Evolutionary conservation across 2,329 filamentous ascomycete genomes (phyloP), one percentile per base, ranked within the genome.

Genomic region (Venturia nashicola): DNA sequence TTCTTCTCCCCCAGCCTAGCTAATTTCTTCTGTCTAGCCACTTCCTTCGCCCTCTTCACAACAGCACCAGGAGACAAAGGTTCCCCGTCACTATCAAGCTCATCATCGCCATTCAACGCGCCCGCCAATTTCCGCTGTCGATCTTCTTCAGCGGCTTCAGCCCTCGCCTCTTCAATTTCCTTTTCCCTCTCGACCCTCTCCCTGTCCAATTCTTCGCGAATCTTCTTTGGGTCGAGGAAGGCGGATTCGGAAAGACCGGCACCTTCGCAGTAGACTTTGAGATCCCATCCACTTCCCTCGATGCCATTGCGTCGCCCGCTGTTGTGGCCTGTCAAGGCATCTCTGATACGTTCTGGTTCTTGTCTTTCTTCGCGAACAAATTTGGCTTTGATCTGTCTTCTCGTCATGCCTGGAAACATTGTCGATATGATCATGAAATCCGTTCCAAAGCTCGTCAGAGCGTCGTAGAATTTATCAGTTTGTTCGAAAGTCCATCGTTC

Each of bases 341-440:
- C 79, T 66, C 84, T 85, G 68, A 95, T 80, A 66, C 83, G 81
- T 3, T 77, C 75, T 0, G 88, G 85, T 67, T 87, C 81, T 62
- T 83, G 78, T 42, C 84, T 80, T 75, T 94, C 90, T 75, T 94
- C 90, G 66, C 87, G 86, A 69, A 87, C 89, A 76, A 90, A 94
- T 72, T 94, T 94, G 67, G 87, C 82, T 76, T 93, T 93, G 75
- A 94, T 82, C 72, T 89, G 85, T 40, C 86, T 83, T 20, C 90
- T 82, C 65, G 83, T 88, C 70, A 87, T 86, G 67, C 83, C 82
- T 0, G 85, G 83, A 70, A 95, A 92, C 81, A 91, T 85, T 69
- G 84, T 83, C 65, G 83, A 82, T 69, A 95, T 91, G 75, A 90
- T 89, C 72, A 87, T 82, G 71, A 94, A 95, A 72, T 93, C 89